phyloP scores from a whole-genome alignment of 1,284 basidiomycete genomes.

The Boletus hoseneyae region DNA sequence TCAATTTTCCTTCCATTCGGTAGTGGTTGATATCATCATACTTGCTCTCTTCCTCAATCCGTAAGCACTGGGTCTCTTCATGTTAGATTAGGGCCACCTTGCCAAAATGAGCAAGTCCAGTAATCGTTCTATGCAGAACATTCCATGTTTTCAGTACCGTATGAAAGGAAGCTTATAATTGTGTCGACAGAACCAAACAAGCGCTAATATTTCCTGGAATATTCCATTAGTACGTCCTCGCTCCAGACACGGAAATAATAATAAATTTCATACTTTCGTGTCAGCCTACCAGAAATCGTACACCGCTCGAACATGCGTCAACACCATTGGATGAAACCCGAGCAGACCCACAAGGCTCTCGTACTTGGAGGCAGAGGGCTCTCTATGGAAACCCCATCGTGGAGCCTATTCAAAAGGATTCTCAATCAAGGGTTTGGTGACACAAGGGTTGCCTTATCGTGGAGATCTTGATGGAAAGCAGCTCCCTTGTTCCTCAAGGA shows the following conservation, averaged over 20 bases:
- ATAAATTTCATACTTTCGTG: neutral
- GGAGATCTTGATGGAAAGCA: constrained; percentile 8
- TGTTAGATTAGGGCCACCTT: neutral
- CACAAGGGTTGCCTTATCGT: constrained; percentile 7
- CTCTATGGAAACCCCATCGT: neutral
- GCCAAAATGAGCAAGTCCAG: constrained; percentile 19
- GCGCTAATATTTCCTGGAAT: constrained; percentile 6
- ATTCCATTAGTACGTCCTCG: neutral
- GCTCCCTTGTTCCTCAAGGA: neutral
- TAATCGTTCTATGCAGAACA: constrained; percentile 30
- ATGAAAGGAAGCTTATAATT: constrained; percentile 16
- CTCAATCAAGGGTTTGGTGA: constrained; percentile 11
- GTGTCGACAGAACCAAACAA: constrained; percentile 25
- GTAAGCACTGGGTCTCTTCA: neutral
- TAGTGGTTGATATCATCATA: neutral
- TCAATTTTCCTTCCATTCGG: constrained; percentile 1
- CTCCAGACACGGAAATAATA: constrained; percentile 14
- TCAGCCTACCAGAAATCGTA: constrained; percentile 1
- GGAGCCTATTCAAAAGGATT: neutral
- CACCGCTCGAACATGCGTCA: constrained; percentile 6
- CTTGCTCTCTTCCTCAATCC: neutral
- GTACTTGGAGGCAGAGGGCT: constrained; percentile 12
- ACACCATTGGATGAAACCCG: neutral
- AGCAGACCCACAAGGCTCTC: neutral
- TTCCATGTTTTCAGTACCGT: constrained; percentile 16